Conservation (phyloP, 352 stramenopile species). For the Pythium rhizo-oryzae region DNA sequence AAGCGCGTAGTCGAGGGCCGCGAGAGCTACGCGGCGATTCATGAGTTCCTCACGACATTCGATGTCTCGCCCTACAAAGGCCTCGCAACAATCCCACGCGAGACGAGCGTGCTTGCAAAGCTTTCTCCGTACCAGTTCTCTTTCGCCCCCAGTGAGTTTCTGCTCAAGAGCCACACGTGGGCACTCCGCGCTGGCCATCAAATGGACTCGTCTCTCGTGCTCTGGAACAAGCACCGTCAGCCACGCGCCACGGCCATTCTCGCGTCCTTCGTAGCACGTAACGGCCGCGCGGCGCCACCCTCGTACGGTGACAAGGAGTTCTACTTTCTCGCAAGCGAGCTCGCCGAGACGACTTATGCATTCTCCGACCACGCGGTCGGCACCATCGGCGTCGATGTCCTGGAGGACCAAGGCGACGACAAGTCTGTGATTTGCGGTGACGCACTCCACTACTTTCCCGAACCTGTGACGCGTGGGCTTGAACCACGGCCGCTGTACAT, state of each 20-base stretch:
- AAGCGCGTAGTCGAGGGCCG: constrained; percentile 34
- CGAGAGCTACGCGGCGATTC: constrained; percentile 9
- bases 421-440: constrained; percentile 53
- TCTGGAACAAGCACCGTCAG: constrained; percentile 73
- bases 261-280: constrained; percentile 47
- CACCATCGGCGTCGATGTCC: constrained; percentile 40
- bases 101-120: constrained; percentile 5
- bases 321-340: constrained; percentile 67
- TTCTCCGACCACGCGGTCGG: constrained; percentile 70
- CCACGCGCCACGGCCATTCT: constrained; percentile 63
- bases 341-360: constrained; percentile 63
- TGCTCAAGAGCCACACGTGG: constrained; percentile 65
- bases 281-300: constrained; percentile 29
- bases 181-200: constrained; percentile 67
- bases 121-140: constrained; percentile 18
- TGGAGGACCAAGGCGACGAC: constrained; percentile 31
- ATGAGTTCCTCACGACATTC: constrained; percentile 17
- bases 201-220: constrained; percentile 71
- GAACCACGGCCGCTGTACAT: constrained; percentile 49
- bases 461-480: background rate
- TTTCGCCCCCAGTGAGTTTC: constrained; percentile 51
- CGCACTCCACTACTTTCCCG: constrained; percentile 58
- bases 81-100: constrained; percentile 8
- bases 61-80: constrained; percentile 6
- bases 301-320: constrained; percentile 78